phyloP scores from a whole-genome alignment of 495 filamentous ascomycete species.

The Paragyromitra xinjiangensis region DNA sequence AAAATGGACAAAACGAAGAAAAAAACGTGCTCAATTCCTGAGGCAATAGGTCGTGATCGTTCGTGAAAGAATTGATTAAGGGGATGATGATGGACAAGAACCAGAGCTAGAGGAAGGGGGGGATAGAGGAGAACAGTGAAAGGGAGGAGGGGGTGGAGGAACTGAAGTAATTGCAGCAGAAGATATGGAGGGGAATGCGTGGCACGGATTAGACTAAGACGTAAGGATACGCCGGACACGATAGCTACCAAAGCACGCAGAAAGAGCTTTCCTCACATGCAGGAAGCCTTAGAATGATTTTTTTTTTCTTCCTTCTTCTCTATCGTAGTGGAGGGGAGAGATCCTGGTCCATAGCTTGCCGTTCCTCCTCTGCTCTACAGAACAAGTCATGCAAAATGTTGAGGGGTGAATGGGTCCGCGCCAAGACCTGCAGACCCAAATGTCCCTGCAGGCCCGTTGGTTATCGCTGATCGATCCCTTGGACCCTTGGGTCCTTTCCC shows the following conservation, averaged over 20 bases:
- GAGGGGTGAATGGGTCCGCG: slow-evolving; percentile 45
- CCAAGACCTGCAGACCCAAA: slow-evolving; percentile 36
- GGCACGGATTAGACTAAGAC: slow-evolving; percentile 48
- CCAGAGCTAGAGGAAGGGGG: slow-evolving; percentile 45
- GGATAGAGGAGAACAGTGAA: slow-evolving; percentile 49
- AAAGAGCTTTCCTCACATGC: slow-evolving; percentile 44
- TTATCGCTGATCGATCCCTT: slow-evolving; percentile 40
- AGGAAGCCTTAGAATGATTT: slow-evolving; percentile 22
- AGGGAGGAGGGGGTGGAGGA: slow-evolving; percentile 40
- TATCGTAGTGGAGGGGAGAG: slow-evolving; percentile 25
- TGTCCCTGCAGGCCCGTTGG: slow-evolving; percentile 44
- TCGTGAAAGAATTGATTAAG: slow-evolving; percentile 53
- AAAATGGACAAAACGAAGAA: slow-evolving; percentile 34
- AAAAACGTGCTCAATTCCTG: slow-evolving; percentile 30
- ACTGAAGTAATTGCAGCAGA: slow-evolving; percentile 53
- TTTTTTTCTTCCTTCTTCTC: slow-evolving; percentile 26
- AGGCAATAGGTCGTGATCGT: slow-evolving; percentile 25
- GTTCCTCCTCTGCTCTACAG: slow-evolving; percentile 32
- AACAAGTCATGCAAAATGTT: slow-evolving; percentile 39
- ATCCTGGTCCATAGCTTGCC: slow-evolving; percentile 27
- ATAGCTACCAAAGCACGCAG: slow-evolving; percentile 40
- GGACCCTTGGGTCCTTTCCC: slow-evolving; percentile 34
- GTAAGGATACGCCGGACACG: slow-evolving; percentile 18
- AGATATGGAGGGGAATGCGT: slow-evolving; percentile 50
- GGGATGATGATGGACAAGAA: slow-evolving; percentile 36